phyloP scores from a whole-genome alignment of 2,329 filamentous ascomycete species.

The Truncatella angustata region DNA sequence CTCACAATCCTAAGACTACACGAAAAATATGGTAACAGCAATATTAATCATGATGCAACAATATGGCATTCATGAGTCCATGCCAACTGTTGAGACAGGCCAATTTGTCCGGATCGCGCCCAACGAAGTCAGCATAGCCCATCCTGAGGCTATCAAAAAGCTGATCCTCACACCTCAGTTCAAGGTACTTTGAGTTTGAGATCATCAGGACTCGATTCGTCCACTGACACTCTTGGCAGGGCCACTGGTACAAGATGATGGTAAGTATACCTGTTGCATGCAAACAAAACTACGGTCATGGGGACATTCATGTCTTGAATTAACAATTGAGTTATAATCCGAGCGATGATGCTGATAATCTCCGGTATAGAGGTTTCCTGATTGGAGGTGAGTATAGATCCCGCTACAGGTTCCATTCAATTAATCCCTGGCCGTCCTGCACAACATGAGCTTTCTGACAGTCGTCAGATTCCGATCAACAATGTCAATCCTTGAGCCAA shows the following conservation, averaged over 20 bases:
- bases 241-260: constrained; percentile 8
- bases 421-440: no score
- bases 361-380: constrained; percentile 12
- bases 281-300: no score
- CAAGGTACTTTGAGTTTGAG: constrained; percentile 20
- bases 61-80: not conserved
- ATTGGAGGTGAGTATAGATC: not conserved
- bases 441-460: constrained; percentile 12
- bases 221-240: not conserved
- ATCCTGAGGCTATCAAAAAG: constrained; percentile 38
- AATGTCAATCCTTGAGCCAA: constrained; percentile 13
- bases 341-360: no score
- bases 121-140: constrained; percentile 35
- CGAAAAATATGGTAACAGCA: constrained; percentile 11
- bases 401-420: no score
- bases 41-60: constrained; percentile 2
- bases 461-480: constrained; percentile 13
- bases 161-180: constrained; percentile 31
- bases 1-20: constrained; percentile 7
- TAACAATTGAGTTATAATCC: no score
- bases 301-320: no score
- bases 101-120: constrained; percentile 38
- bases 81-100: constrained; percentile 15
- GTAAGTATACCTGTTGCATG: no score
- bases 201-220: not conserved